Conservation (phyloP, 2,329 filamentous ascomycete species). For the Calonectria honghensis region DNA sequence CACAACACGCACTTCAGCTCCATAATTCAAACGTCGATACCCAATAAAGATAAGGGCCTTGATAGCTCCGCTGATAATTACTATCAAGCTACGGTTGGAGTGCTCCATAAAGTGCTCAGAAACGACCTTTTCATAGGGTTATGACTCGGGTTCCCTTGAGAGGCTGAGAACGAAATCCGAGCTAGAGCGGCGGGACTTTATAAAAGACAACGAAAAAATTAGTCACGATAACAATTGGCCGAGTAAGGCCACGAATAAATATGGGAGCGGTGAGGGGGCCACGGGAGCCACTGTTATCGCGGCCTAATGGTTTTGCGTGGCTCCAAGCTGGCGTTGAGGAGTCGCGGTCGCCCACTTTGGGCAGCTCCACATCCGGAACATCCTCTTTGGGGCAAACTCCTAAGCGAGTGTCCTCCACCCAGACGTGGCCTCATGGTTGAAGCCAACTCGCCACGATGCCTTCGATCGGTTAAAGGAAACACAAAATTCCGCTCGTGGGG, state of each 20-base stretch:
- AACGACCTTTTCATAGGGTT: neutral
- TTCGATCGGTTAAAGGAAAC: neutral
- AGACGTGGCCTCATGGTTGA: constrained; percentile 1
- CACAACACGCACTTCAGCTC: neutral
- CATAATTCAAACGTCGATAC: neutral
- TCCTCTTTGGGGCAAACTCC: neutral
- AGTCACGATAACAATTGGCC: constrained; percentile 2
- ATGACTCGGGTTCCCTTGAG: neutral
- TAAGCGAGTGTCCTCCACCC: neutral
- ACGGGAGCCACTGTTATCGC: neutral
- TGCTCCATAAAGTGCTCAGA: neutral
- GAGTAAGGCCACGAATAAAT: neutral
- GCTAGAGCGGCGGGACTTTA: neutral
- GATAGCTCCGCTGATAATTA: neutral
- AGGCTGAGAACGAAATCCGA: neutral
- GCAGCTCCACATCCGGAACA: constrained; percentile 10
- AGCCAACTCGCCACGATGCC: neutral
- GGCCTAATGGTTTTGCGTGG: neutral
- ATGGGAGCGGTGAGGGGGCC: neutral
- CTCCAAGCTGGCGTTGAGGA: neutral
- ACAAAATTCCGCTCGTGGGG: neutral
- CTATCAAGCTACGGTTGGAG: neutral
- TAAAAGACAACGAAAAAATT: neutral
- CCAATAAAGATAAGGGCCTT: neutral
- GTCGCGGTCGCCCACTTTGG: neutral